A percentile compares a stretch with the other conserved stretches of the same genome.
phyloP scores from a whole-genome alignment of 345 rosid genomes.

The Capsella bursapastoris region DNA sequence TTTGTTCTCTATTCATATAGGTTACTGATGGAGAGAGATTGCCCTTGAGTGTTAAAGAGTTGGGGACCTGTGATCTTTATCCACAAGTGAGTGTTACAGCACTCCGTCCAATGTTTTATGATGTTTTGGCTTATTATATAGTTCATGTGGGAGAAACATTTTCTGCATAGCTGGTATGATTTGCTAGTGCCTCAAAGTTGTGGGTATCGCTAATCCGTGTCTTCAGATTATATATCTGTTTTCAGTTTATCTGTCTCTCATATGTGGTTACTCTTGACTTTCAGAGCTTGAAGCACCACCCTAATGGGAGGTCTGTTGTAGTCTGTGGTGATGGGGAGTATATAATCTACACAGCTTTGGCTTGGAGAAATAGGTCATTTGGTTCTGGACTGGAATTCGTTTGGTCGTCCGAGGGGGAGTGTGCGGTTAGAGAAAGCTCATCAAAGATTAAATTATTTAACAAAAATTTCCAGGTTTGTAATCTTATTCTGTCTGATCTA shows the following conservation, averaged over 20 bases:
- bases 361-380: constrained; percentile 99
- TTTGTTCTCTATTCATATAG: constrained; percentile 51
- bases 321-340: constrained; percentile 99
- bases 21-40: constrained; percentile 97
- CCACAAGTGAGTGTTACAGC: constrained; percentile 78
- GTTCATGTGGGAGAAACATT: constrained; percentile 1
- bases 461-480: constrained; percentile 89
- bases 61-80: constrained; percentile 99
- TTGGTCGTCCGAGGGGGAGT: constrained; percentile 99
- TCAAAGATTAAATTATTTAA: constrained; percentile 90
- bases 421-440: constrained; percentile 96
- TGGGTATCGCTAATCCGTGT: constrained; percentile 3
- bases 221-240: constrained; percentile 30
- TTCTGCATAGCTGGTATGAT: constrained; percentile 29
- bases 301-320: constrained; percentile 96
- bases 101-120: constrained; percentile 24
- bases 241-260: constrained; percentile 24
- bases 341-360: constrained; percentile 96
- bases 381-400: constrained; percentile 96
- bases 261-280: constrained; percentile 33
- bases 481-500: constrained; percentile 9
- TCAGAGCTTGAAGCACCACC: constrained; percentile 97
- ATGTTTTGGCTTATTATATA: constrained; percentile 28
- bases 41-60: constrained; percentile 96
- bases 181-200: constrained; percentile 18